Evolutionary conservation across 345 rosid species (phyloP), one percentile per base, ranked within the genome.

Genomic region (Gynandropsis gynandra): DNA sequence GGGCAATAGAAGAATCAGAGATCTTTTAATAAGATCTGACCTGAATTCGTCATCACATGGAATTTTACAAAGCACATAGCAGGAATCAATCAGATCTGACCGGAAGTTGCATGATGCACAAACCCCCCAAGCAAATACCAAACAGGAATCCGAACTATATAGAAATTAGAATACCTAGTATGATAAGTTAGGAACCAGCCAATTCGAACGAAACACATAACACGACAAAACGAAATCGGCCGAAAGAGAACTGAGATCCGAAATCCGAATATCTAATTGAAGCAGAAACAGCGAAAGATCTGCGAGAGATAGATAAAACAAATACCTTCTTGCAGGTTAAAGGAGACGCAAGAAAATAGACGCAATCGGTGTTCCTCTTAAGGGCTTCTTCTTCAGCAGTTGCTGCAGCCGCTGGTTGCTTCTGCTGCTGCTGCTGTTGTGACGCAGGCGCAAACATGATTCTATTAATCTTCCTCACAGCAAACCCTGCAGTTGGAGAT

Each of bases 301-400:
- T 41, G n/a, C 32, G 8, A n/a, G 11, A 15, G 33, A 27, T 9
- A 29, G 11, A 48, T 1, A 8, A n/a, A 34, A 20, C 61, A 56
- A 35, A 42, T 48, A 90, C 98, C 98, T 90, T 90, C 74, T 87
- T 87, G 89, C 98, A 90, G 66, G 96, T 87, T 62, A 84, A 70
- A 71, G 98, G 98, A 42, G 96, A 87, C 13, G 96, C 95, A 21
- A 89, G 93, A 56, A 89, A 89, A 69, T 87, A 87, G 67, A 90
- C 95, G 60, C 96, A 90, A 77, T 87, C 98, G 41, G 97, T 89
- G 61, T 85, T 85, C 71, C 89, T 68, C 66, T 89, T 89, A 69
- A 85, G 69, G 40, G 89, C 93, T 53, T 85, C 97, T 40, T 85
- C 95, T 44, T 76, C 95, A 20, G 80, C 70, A 5, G 79, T 59